Base-by-base conservation (phyloP, 495 filamentous ascomycete species). In the Podospora tetraspora region DNA sequence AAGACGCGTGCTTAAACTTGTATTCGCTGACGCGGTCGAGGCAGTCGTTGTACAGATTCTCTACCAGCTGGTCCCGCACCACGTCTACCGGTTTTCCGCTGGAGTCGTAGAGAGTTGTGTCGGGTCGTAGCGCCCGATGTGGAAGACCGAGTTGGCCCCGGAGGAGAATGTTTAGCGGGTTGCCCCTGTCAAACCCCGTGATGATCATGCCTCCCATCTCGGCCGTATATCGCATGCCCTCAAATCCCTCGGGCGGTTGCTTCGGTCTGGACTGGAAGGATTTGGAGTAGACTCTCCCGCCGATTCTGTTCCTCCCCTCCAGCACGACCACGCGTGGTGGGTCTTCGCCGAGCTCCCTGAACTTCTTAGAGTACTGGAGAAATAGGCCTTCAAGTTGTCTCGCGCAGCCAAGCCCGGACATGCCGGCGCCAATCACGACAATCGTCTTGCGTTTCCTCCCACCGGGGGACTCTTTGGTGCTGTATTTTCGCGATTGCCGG, bases 121-220 rank as follows among this genome's bases (percentile, higher is more conserved):
- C 90, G 64, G 97, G 91, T 63, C 86, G 91, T 63, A 99, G 78
- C 21, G 88, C 77, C 74, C 97, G 92, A 76, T 97, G 96, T 25
- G 87, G 88, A 30, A 99, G 85, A 21, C 90, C 93, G 62, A 99
- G 83, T 77, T 99, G 95, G 24, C 92, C 93, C 66, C 95, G 88
- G 71, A 98, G 88, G 64, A 99, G 87, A 66, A 91, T 87, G 74
- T 95, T 93, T 69, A 99, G 77, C 19, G 95, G 95, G 75, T 99
- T 99, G 1, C 95, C 95, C 74, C 91, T 88, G 67, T 97, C 92
- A 73, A 97, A 99, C 2, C 95, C 95, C 30, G 95, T 97, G 70
- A 99, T 92, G 62, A 99, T 97, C 79, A 97, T 95, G 21, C 96
- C 95, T 52, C 95, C 95, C 85, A 97, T 91, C 75, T 99, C 95